Percentiles rank a stretch among this genome's conserved stretches.
Conservation (phyloP, 2,329 filamentous ascomycete species). For the Aspergillus pseudoglaucus region DNA sequence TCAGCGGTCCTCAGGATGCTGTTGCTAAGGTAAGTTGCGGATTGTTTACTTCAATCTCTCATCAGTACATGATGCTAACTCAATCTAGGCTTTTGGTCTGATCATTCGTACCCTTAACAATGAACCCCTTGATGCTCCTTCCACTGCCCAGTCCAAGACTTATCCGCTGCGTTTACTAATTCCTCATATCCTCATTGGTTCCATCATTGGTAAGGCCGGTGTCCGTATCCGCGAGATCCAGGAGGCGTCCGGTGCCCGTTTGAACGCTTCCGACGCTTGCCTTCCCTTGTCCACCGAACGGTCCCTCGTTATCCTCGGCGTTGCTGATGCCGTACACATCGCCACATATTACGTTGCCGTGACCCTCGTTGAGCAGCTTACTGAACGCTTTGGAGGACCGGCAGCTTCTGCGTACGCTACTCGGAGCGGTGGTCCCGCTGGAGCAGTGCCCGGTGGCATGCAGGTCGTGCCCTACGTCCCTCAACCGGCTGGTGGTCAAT, state of each 20-base stretch:
- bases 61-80: conserved; percentile 7
- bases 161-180: conserved; percentile 93
- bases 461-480: conserved; percentile 98
- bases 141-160: conserved; percentile 89
- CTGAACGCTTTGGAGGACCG: conserved; percentile 90
- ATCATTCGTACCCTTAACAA: conserved; percentile 99
- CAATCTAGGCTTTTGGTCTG: conserved; percentile 75
- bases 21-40: conserved; percentile 72
- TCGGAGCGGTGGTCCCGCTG: conserved; percentile 84
- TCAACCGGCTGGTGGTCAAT: conserved; percentile 86
- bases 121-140: conserved; percentile 80
- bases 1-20: conserved; percentile 92
- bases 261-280: conserved; percentile 94
- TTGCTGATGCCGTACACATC: conserved; percentile 97
- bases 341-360: conserved; percentile 98
- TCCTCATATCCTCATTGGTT: conserved; percentile 94
- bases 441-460: conserved; percentile 93
- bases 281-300: conserved; percentile 92
- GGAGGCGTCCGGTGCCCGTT: conserved; percentile 88
- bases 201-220: conserved; percentile 96
- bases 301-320: conserved; percentile 95
- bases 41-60: conserved; percentile 11
- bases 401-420: conserved; percentile 97
- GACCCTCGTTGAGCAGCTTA: conserved; percentile 95
- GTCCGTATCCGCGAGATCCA: conserved; percentile 97